These are phyloP conservation scores for Iodosphaeria phyllophila DNA, from an alignment of 2,329 filamentous ascomycete genomes.

Conservation along the genomic window DNA sequence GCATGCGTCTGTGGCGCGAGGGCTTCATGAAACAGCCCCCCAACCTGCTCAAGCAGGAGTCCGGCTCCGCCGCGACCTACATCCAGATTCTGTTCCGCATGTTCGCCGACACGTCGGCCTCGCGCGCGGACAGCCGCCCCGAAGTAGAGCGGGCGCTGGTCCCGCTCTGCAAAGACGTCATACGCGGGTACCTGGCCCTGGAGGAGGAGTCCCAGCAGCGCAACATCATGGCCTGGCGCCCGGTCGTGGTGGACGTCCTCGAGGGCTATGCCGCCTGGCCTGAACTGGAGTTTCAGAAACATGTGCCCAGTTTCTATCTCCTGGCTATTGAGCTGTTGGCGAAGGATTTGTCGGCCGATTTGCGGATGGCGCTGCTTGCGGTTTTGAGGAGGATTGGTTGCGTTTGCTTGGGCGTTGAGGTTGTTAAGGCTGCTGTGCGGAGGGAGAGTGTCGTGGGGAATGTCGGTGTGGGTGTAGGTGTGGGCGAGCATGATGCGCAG, in stretches of 20 bases:
- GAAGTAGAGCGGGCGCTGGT: slow-evolving; percentile 87
- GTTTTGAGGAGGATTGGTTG: slow-evolving; percentile 74
- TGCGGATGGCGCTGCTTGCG: slow-evolving; percentile 59
- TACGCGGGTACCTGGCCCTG: slow-evolving; percentile 64
- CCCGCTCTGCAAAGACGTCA: slow-evolving; percentile 87
- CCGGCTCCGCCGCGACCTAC: slow-evolving; percentile 81
- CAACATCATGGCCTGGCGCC: slow-evolving; percentile 93
- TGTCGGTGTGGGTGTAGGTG: slow-evolving; percentile 7
- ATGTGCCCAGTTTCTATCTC: slow-evolving; percentile 73
- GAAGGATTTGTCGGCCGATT: slow-evolving; percentile 63
- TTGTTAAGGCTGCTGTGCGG: slow-evolving; percentile 20
- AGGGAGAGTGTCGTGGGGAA: slow-evolving; percentile 23
- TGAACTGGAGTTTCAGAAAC: slow-evolving; percentile 55
- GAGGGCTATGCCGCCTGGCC: slow-evolving; percentile 84
- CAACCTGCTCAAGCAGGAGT: slow-evolving; percentile 94
- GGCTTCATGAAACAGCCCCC: slow-evolving; percentile 99
- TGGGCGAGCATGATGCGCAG: no score
- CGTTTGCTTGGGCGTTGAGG: slow-evolving; percentile 39
- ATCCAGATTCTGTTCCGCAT: slow-evolving; percentile 91
- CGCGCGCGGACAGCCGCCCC: slow-evolving; percentile 57
- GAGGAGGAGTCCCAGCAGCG: slow-evolving; percentile 94
- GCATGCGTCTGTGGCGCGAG: slow-evolving; percentile 87
- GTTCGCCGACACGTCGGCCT: slow-evolving; percentile 79
- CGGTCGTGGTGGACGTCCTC: slow-evolving; percentile 89
- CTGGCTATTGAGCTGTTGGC: slow-evolving; percentile 65